Percentiles rank a stretch among this genome's conserved stretches.
These are phyloP conservation scores for Geranium rotundifolium DNA, from an alignment of 345 rosid genomes.

Conservation along the genomic window DNA sequence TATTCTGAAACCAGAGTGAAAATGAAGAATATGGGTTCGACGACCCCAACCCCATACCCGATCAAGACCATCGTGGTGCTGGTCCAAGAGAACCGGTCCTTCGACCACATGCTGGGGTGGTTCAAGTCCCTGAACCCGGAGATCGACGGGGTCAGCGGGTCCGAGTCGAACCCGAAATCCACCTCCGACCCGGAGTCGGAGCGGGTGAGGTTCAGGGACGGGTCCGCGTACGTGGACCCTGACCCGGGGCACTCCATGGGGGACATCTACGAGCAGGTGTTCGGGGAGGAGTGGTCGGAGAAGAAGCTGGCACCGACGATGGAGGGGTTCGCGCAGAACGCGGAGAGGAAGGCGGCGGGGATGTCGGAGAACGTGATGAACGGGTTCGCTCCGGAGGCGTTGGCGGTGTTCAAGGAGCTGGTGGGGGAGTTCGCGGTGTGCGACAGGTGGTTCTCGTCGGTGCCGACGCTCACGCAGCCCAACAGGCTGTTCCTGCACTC, in stretches of 20 bases:
- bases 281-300: slow-evolving; percentile 54
- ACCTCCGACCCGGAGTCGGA: slow-evolving; percentile 36
- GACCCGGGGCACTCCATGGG: slow-evolving; percentile 80
- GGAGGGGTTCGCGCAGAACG: slow-evolving; percentile 17
- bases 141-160: slow-evolving; percentile 62
- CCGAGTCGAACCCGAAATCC: slow-evolving; percentile 54
- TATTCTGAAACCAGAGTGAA: too few species aligned
- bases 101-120: slow-evolving; percentile 86
- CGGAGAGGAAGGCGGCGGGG: slow-evolving; percentile 8
- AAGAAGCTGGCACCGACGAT: slow-evolving; percentile 14
- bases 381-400: slow-evolving; percentile 6
- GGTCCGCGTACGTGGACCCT: slow-evolving; percentile 53
- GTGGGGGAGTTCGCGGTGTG: slow-evolving; percentile 13
- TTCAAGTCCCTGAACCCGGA: slow-evolving; percentile 54
- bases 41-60: slow-evolving; percentile 23
- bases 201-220: slow-evolving; percentile 27
- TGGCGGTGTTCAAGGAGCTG: slow-evolving; percentile 12
- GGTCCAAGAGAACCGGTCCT: slow-evolving; percentile 84
- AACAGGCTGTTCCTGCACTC: slow-evolving; percentile 16
- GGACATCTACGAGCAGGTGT: slow-evolving; percentile 63
- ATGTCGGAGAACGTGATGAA: slow-evolving; percentile 13
- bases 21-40: too few species aligned
- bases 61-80: slow-evolving; percentile 70
- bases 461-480: slow-evolving; percentile 9
- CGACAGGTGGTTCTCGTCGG: slow-evolving; percentile 11